Percentiles rank a stretch among this genome's conserved stretches.
Evolutionary conservation across 306 rosid genomes (phyloP).

Genomic region (Elaeagnus macrophylla): DNA sequence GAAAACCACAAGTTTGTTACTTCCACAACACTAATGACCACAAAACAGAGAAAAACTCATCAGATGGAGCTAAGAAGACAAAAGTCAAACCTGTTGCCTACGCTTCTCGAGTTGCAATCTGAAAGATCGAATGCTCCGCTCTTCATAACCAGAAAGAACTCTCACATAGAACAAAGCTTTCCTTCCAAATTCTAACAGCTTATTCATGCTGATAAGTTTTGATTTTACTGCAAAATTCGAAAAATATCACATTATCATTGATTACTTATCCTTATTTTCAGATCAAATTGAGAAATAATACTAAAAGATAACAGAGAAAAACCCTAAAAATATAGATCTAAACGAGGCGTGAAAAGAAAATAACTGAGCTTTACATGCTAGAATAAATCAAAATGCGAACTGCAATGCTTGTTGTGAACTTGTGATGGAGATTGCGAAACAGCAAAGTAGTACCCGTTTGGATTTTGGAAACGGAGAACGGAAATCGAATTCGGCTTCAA

Average conservation of each 20-base stretch:
- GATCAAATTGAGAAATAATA: not conserved
- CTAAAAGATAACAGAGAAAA: not conserved
- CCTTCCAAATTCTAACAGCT: conserved; percentile 48
- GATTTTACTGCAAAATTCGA: conserved; percentile 17
- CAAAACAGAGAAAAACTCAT: not conserved
- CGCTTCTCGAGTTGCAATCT: conserved; percentile 60
- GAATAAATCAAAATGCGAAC: not conserved
- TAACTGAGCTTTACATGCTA: not conserved
- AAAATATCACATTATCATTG: too few species aligned
- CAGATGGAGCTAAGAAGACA: not conserved
- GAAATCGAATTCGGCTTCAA: too few species aligned
- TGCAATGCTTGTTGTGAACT: not conserved
- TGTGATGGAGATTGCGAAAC: not conserved
- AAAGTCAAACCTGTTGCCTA: conserved; percentile 28
- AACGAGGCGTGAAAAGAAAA: too few species aligned
- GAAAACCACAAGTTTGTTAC: not conserved
- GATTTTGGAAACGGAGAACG: too few species aligned
- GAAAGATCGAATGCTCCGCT: conserved; percentile 60
- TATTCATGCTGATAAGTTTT: conserved; percentile 27
- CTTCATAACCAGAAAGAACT: conserved; percentile 87
- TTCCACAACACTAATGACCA: not conserved
- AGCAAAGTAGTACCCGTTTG: too few species aligned
- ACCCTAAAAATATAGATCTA: not conserved
- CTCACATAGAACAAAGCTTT: conserved; percentile 56
- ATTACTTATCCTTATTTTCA: too few species aligned